Conservation (phyloP, 805 yeast species). For the Ogataea paraovalis region DNA sequence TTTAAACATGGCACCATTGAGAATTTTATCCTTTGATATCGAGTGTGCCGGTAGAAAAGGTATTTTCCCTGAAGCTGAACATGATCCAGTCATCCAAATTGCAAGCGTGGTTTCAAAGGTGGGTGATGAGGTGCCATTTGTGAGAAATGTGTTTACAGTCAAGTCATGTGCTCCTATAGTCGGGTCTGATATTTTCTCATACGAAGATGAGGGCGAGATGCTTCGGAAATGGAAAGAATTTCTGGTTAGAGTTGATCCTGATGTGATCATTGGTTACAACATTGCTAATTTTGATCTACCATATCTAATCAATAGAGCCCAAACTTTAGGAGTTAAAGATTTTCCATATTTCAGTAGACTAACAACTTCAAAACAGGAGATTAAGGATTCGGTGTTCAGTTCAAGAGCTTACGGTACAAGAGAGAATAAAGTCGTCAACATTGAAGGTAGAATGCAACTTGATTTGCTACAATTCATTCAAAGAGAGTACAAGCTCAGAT, state of each 20-base stretch:
- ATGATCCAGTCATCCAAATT: conserved; percentile 93
- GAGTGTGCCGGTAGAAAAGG: conserved; percentile 99
- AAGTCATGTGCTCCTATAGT: conserved; percentile 89
- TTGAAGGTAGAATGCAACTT: conserved; percentile 93
- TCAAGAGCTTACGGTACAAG: conserved; percentile 96
- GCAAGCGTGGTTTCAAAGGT: conserved; percentile 88
- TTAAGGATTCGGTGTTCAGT: conserved; percentile 77
- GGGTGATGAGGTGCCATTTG: conserved; percentile 85
- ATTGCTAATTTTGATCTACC: conserved; percentile 95
- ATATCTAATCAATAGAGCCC: conserved; percentile 82
- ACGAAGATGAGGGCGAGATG: conserved; percentile 76
- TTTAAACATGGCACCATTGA: conserved; percentile 87
- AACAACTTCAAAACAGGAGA: conserved; percentile 62
- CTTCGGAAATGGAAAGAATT: conserved; percentile 83
- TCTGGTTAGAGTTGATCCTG: conserved; percentile 83
- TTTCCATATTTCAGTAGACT: conserved; percentile 91
- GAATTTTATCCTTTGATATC: conserved; percentile 92
- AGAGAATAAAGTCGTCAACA: conserved; percentile 85
- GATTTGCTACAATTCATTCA: conserved; percentile 91
- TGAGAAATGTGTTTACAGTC: conserved; percentile 91
- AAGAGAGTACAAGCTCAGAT: conserved; percentile 90
- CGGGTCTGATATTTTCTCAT: conserved; percentile 84
- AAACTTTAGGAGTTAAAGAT: conserved; percentile 53
- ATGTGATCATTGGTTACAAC: conserved; percentile 94
- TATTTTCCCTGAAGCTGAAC: conserved; percentile 89